Evolutionary conservation across 805 yeast species (phyloP), one percentile per base, ranked within the genome.

Genomic region (Lachancea sp.): DNA sequence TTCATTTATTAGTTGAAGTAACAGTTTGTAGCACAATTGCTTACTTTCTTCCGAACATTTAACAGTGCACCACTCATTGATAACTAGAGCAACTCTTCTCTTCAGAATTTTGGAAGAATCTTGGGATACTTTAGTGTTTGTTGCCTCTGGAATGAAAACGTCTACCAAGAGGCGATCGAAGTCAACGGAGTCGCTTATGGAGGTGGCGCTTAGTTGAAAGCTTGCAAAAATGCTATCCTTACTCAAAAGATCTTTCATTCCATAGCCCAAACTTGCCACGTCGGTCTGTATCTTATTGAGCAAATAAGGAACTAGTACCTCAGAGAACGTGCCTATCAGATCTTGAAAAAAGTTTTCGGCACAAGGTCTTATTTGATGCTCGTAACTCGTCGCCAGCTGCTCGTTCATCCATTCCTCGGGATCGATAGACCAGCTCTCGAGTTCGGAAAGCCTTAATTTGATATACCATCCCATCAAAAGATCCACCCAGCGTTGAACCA

Each of bases 401-500:
- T 88, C 95, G 51, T 81, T 80, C 17, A 85, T 80, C 87, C 95
- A 93, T 61, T 88, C 96, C 60, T 89, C 98, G 0, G 98, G 96
- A 48, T 89, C 95, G 15, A 75, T 62, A 11, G 71, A 60, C 98
- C 98, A 93, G 32, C 78, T 69, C 54, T 85, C 95, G 39, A 91
- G 62, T 59, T 90, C 97, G 1, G 74, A 63, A 0, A 91, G 88
- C 47, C 81, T 77, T 39, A 90, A 63, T 45, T 82, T 76, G 50
- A 93, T 70, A 62, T 87, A 90, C 78, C 82, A 82, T 34, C 74
- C 71, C 47, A 89, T 80, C 30, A 90, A 68, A 36, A 85, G 65
- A 48, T 83, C 84, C 11, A 86, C 75, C 11, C 91, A 62, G 19
- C 76, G 73, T 20, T 71, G 71, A 17, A 86, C 66, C 12, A 81